phyloP scores from a whole-genome alignment of 306 rosid species.

The Trifolium subterraneum region DNA sequence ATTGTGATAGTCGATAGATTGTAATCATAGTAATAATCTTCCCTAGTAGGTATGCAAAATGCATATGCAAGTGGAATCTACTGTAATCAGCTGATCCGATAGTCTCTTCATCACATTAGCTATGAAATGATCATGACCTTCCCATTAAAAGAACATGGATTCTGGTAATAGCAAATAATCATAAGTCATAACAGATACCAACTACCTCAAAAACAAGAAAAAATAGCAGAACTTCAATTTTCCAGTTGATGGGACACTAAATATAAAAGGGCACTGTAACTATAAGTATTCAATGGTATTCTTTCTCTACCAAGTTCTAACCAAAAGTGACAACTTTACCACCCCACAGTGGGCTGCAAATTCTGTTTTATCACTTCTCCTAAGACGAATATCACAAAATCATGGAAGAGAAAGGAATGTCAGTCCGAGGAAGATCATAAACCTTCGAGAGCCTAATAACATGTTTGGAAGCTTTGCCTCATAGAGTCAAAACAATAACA shows the following conservation, averaged over 20 bases:
- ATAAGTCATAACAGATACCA: constrained; percentile 12
- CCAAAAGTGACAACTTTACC: not conserved
- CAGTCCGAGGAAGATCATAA: constrained; percentile 11
- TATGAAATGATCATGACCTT: constrained; percentile 24
- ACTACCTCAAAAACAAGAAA: not conserved
- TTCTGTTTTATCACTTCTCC: not conserved
- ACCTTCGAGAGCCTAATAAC: constrained; percentile 12
- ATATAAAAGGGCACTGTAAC: constrained; percentile 13
- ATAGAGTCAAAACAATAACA: not conserved
- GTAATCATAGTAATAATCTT: not conserved
- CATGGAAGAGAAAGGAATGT: not conserved
- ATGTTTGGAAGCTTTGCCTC: constrained; percentile 4
- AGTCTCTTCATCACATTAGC: constrained; percentile 19
- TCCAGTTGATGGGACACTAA: not conserved
- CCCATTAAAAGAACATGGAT: constrained; percentile 4
- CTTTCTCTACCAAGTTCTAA: constrained; percentile 13
- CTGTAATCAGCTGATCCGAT: not conserved
- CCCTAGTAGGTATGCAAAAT: not conserved
- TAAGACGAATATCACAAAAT: constrained; percentile 14
- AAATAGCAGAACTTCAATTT: not conserved
- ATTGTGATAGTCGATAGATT: no score
- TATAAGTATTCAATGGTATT: not conserved
- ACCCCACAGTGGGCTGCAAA: constrained; percentile 12
- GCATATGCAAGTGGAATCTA: not conserved
- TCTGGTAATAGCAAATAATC: constrained; percentile 4